Percentiles rank a stretch among this genome's conserved stretches.
phyloP scores from a whole-genome alignment of 495 filamentous ascomycete genomes.

The Penicillium fimorum region DNA sequence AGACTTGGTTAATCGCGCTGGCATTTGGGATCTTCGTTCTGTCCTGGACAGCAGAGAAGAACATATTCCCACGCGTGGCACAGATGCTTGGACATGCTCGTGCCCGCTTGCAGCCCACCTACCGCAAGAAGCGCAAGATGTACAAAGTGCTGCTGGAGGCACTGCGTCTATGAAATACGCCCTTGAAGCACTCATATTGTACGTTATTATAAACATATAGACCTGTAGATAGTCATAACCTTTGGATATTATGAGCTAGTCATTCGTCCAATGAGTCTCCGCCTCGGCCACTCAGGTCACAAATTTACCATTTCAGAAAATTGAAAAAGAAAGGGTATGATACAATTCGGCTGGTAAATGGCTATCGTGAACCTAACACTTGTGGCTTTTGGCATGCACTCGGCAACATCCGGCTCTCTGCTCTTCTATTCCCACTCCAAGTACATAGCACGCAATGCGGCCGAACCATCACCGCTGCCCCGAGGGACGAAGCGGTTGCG shows the following conservation, averaged over 20 bases:
- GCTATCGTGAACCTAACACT: conserved; percentile 2
- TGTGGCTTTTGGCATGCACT: not conserved
- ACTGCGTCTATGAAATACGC: conserved; percentile 52
- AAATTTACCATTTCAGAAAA: not conserved
- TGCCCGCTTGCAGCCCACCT: conserved; percentile 51
- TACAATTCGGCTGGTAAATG: conserved; percentile 25
- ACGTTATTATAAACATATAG: conserved; percentile 17
- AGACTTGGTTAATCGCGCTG: conserved; percentile 64
- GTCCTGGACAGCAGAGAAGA: conserved; percentile 69
- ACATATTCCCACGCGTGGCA: conserved; percentile 68
- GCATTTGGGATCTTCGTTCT: conserved; percentile 63
- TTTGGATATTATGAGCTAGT: not conserved
- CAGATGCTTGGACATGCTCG: conserved; percentile 61
- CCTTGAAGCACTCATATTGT: conserved; percentile 8
- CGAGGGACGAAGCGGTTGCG: not conserved
- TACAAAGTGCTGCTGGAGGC: conserved; percentile 80
- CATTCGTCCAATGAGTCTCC: not conserved
- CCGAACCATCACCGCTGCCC: not conserved
- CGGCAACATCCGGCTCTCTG: not conserved
- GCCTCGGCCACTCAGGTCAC: not conserved
- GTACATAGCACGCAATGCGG: conserved; percentile 2
- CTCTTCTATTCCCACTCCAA: not conserved
- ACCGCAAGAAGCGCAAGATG: conserved; percentile 73
- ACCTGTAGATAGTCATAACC: conserved; percentile 9
- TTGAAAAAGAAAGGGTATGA: conserved; percentile 25